Base-by-base conservation (phyloP, 768 basidiomycete species). In the Russula dissimulans region DNA sequence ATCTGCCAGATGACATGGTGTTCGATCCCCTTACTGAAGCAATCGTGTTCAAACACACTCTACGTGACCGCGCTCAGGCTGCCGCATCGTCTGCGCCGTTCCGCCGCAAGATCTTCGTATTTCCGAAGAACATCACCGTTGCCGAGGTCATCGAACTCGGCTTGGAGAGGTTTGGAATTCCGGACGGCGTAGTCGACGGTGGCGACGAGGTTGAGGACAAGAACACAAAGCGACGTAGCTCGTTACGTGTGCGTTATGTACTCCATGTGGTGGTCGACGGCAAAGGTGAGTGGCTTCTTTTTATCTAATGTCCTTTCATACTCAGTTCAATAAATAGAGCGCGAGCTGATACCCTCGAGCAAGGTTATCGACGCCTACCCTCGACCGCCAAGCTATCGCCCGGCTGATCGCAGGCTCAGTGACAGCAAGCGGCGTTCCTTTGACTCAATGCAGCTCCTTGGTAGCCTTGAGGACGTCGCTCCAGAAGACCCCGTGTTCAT, bases 141-240 rank as follows among this genome's bases (percentile, higher is more conserved):
- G 91, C 94, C 0, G 97, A 99, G 72, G 94, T 95, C 14, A 92
- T 97, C 42, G 97, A 99, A 71, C 77, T 90, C 41, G 89, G 87
- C 5, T 70, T 99, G 63, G 97, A 97, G 69, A 75, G 93, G 59
- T 97, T 98, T 69, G 97, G 97, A 3, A 97, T 99, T 57, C 76
- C 82, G 39, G 95, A 97, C 42, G 97, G 95, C n/a, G 93, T 99
- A 2, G 95, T 98, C 3, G 95, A 97, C 71, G 97, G 97, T 2
- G 97, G 97, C 1, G 97, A 99, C 71, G 95, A 97, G 68, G 82
- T 99, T 1, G 97, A 99, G 72, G 95, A 97, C 70, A 94, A 95
- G 70, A 76, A 85, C 38, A 78, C 81, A 7, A 92, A 93, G 74
- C 77, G 94, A 60, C 79, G 86, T 64, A 95, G 91, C 69, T 77